Conservation (phyloP, 371 early-diverging fungal genomes). For the Circinella minor region DNA sequence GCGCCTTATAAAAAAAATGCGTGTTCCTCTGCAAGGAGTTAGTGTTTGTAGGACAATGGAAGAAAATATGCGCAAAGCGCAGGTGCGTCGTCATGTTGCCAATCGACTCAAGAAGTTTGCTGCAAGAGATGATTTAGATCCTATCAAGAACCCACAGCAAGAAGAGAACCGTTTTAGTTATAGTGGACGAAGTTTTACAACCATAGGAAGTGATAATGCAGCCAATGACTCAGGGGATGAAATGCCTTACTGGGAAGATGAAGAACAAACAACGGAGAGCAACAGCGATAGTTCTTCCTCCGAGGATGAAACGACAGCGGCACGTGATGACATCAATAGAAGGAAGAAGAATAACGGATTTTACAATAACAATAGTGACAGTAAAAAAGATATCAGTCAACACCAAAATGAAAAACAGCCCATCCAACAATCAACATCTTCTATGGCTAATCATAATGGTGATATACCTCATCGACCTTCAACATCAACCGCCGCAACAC, state of each 20-base stretch:
- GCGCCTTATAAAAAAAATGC: slow-evolving; percentile 37
- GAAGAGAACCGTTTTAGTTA: slow-evolving; percentile 18
- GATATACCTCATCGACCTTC: slow-evolving; percentile 8
- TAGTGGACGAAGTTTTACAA: slow-evolving; percentile 23
- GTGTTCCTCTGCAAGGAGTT: slow-evolving; percentile 43
- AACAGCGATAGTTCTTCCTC: not conserved
- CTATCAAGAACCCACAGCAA: slow-evolving; percentile 2
- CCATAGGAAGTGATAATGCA: slow-evolving; percentile 19
- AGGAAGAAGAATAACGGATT: too few species aligned
- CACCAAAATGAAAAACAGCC: too few species aligned
- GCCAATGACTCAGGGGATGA: slow-evolving; percentile 30
- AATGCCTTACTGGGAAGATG: slow-evolving; percentile 8
- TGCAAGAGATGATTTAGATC: slow-evolving; percentile 20
- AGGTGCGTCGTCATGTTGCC: slow-evolving; percentile 17
- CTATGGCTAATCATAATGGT: not conserved
- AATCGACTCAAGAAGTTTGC: slow-evolving; percentile 22
- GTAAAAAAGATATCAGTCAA: too few species aligned
- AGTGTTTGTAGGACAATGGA: slow-evolving; percentile 45
- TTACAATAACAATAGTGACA: too few species aligned
- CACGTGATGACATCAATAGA: slow-evolving; percentile 1
- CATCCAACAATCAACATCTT: too few species aligned
- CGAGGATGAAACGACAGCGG: slow-evolving; percentile 13
- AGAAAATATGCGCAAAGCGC: slow-evolving; percentile 46
- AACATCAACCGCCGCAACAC: slow-evolving; percentile 9
- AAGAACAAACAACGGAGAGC: not conserved